Evolutionary conservation across 768 basidiomycete genomes (phyloP).

Genomic region (Amyloporia xantha): DNA sequence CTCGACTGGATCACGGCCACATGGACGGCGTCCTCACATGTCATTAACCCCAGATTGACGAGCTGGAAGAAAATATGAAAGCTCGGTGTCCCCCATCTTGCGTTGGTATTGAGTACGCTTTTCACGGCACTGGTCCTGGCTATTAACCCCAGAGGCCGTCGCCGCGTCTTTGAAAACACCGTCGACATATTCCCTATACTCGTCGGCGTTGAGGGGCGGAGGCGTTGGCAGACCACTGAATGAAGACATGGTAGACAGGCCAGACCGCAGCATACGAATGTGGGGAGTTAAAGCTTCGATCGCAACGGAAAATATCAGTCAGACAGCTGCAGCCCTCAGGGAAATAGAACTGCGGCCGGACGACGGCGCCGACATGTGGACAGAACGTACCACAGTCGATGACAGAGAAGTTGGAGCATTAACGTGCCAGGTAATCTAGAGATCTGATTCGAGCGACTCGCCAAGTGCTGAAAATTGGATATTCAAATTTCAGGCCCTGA

Average conservation of each 20-base stretch:
- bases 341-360: background rate
- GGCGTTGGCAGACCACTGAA: constrained; percentile 14
- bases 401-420: no score
- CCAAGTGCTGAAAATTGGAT: no score
- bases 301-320: background rate
- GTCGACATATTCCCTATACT: constrained; percentile 1
- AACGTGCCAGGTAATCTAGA: no score
- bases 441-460: no score
- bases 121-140: background rate
- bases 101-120: constrained; percentile 35
- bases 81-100: constrained; percentile 65
- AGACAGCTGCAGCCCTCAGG: no score
- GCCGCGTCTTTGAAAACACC: constrained; percentile 3
- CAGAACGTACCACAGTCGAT: no score
- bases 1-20: background rate
- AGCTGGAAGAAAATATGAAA: constrained; percentile 74
- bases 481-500: no score
- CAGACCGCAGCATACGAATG: background rate
- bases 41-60: constrained; percentile 82
- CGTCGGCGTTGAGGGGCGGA: constrained; percentile 9
- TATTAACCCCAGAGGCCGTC: no score
- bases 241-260: constrained; percentile 1
- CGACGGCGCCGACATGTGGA: no score
- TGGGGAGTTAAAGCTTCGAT: background rate
- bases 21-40: constrained; percentile 45